phyloP scores from a whole-genome alignment of 345 rosid species.

The Rhodamnia rubescens region DNA sequence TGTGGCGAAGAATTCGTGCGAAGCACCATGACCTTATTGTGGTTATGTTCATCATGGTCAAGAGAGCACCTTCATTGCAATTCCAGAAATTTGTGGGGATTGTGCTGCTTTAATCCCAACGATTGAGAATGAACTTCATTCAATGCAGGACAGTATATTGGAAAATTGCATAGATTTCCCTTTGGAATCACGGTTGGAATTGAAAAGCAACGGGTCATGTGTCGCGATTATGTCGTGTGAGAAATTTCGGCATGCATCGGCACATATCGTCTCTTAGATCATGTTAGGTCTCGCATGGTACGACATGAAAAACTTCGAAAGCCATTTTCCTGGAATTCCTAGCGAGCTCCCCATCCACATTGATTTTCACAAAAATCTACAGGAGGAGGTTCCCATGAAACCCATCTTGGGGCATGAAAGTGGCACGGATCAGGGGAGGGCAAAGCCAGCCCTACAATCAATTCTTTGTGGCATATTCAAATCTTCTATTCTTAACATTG shows the following conservation, averaged over 20 bases:
- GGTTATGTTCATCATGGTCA: not conserved
- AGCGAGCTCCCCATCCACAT: not conserved
- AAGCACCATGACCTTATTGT: not conserved
- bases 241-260: too few species aligned
- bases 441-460: not conserved
- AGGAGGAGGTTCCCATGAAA: not conserved
- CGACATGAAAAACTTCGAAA: too few species aligned
- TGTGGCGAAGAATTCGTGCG: not conserved
- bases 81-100: not conserved
- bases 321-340: not conserved
- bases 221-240: too few species aligned
- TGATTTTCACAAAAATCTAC: not conserved
- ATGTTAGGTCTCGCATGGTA: too few species aligned
- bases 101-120: not conserved
- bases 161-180: too few species aligned
- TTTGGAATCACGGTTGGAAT: too few species aligned
- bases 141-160: not conserved
- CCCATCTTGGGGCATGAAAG: not conserved
- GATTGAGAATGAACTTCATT: not conserved
- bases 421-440: not conserved
- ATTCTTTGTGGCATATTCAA: accelerated
- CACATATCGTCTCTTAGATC: too few species aligned
- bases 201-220: too few species aligned
- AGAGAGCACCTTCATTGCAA: not conserved
- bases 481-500: not conserved